Evolutionary conservation across 805 yeast genomes (phyloP), one percentile per base, ranked within the genome.

Genomic region (Diddensiella santjacobensis): DNA sequence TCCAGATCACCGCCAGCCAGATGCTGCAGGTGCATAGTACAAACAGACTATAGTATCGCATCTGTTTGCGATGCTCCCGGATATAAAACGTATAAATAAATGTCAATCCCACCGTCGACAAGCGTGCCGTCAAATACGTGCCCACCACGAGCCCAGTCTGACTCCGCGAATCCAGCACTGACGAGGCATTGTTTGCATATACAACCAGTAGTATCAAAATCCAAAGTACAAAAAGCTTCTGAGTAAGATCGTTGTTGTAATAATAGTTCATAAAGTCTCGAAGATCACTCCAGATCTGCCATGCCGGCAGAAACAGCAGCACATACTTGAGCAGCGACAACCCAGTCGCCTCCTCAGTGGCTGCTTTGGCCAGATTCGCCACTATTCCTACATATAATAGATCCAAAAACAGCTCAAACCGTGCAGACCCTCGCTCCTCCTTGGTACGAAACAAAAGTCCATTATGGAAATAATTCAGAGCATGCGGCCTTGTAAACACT

Each of bases 191-290:
- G 58, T 80, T 82, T 40, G 72, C 78, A 53, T 71, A 79, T 5
- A 79, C 55, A 5, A 79, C 71, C 49, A 81, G 64, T 35, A 80
- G 61, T 1, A 66, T 57, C 53, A 81, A 61, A 15, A 75, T 70
- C 84, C 83, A 79, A 17, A 79, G 52, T 15, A 80, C 71, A 58
- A 73, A 77, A 0, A 67, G 5, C 47, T 74, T 72, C 58, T 82
- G 87, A 3, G 77, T 58, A 43, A 81, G 61, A 61, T 82, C 86
- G 55, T 80, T 82, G 49, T 69, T 78, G 59, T 74, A 81, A 63
- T 79, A 81, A 58, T 78, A 80, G 62, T 81, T 79, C 72, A 79
- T 78, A 56, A 80, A 72, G 49, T 80, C 84, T 57, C 79, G 77
- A 49, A 81, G 67, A 56, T 80, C 85, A n/a, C 72, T 62, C 86